A percentile compares a stretch with the other conserved stretches of the same genome.
Evolutionary conservation across 768 basidiomycete genomes (phyloP).

Genomic region (Pulveroboletus ravenelii): DNA sequence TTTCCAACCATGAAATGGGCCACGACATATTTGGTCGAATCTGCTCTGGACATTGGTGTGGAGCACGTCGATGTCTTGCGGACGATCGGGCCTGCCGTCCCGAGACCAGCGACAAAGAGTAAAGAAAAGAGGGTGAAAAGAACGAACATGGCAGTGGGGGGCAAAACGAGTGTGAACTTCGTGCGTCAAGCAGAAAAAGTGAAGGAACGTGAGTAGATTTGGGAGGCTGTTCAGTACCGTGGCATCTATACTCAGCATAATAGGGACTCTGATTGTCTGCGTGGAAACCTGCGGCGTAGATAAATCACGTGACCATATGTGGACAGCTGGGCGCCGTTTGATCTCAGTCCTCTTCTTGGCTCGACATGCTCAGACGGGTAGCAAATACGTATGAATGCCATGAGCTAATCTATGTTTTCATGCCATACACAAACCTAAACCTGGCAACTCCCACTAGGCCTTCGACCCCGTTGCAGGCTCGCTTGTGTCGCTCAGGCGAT

Average conservation of each 20-base stretch:
- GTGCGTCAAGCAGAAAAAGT: constrained; percentile 14
- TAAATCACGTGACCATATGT: neutral
- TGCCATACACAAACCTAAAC: constrained; percentile 6
- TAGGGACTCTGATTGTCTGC: neutral
- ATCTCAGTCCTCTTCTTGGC: neutral
- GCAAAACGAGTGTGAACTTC: constrained; percentile 12
- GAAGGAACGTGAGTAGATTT: neutral
- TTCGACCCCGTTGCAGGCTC: constrained; percentile 5
- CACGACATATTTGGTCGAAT: constrained; percentile 42
- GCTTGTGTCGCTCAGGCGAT: neutral
- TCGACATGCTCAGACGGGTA: neutral
- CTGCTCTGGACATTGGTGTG: constrained; percentile 9
- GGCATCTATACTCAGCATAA: no score
- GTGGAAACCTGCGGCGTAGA: constrained; percentile 2
- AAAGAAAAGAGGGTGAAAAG: constrained; percentile 10
- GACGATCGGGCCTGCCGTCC: constrained; percentile 13
- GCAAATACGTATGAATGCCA: neutral
- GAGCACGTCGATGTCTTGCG: neutral
- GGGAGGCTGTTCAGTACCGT: no score
- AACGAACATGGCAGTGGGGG: constrained; percentile 14
- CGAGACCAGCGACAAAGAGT: constrained; percentile 6
- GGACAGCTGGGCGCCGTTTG: neutral
- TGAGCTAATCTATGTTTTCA: neutral
- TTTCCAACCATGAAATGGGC: constrained; percentile 64
- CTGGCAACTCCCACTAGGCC: neutral